Evolutionary conservation across 2,329 filamentous ascomycete genomes (phyloP).

Genomic region (Fusarium vanettenii): DNA sequence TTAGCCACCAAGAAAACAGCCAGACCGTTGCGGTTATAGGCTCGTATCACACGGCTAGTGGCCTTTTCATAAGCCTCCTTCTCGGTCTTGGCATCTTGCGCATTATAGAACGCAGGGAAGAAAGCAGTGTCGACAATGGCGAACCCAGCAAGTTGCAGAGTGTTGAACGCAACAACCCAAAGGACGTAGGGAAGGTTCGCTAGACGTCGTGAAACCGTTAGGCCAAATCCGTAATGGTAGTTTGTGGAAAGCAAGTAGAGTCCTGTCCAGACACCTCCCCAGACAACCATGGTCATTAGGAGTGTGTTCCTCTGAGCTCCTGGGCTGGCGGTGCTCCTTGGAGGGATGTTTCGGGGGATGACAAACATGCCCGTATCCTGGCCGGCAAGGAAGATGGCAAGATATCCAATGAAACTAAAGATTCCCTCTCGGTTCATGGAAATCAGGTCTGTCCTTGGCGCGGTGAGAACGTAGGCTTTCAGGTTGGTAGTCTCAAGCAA

Average conservation of each 20-base stretch:
- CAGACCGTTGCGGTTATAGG: constrained; percentile 90
- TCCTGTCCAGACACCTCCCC: constrained; percentile 74
- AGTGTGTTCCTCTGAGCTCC: constrained; percentile 66
- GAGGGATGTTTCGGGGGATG: constrained; percentile 69
- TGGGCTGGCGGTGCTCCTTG: constrained; percentile 55
- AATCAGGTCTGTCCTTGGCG: constrained; percentile 80
- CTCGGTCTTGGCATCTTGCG: constrained; percentile 67
- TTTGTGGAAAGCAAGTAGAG: constrained; percentile 78
- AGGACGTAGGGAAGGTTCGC: constrained; percentile 95
- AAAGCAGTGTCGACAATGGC: constrained; percentile 81
- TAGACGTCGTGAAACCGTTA: constrained; percentile 86
- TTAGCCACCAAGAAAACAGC: constrained; percentile 89
- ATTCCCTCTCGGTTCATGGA: constrained; percentile 95
- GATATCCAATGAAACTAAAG: constrained; percentile 94
- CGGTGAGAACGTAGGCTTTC: constrained; percentile 84
- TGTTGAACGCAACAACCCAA: constrained; percentile 94
- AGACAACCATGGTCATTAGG: constrained; percentile 71
- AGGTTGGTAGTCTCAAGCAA: constrained; percentile 81
- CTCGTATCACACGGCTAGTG: constrained; percentile 83
- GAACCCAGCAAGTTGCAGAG: constrained; percentile 82
- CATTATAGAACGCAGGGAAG: constrained; percentile 78
- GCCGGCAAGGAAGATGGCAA: constrained; percentile 93
- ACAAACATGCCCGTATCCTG: constrained; percentile 85
- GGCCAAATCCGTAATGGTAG: constrained; percentile 75
- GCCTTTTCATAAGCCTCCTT: constrained; percentile 72